Percentiles rank a stretch among this genome's conserved stretches.
Conservation (phyloP, 768 basidiomycete species). For the Tricholoma furcatifolium region DNA sequence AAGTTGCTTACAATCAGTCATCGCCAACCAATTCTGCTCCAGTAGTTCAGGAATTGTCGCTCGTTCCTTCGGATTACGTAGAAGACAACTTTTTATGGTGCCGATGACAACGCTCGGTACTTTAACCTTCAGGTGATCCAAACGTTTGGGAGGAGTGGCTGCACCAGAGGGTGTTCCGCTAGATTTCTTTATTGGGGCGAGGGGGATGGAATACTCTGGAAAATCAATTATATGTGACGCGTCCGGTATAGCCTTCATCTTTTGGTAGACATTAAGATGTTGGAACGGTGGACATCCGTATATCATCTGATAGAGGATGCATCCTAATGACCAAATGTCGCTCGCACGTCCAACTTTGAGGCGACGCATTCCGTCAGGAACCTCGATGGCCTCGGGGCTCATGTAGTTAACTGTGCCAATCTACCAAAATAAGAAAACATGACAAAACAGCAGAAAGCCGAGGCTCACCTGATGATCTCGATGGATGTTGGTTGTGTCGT, state of each 20-base stretch:
- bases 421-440: constrained; percentile 34
- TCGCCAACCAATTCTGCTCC: constrained; percentile 75
- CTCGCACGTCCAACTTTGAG: constrained; percentile 94
- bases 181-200: constrained; percentile 36
- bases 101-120: constrained; percentile 77
- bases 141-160: constrained; percentile 47
- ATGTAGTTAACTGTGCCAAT: constrained; percentile 98
- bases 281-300: constrained; percentile 94
- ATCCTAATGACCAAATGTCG: constrained; percentile 97
- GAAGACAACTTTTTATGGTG: constrained; percentile 80
- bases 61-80: constrained; percentile 76
- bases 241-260: constrained; percentile 94
- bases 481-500: constrained; percentile 98
- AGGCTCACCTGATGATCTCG: constrained; percentile 83
- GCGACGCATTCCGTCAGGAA: constrained; percentile 81
- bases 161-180: constrained; percentile 24
- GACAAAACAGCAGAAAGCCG: not conserved
- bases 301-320: constrained; percentile 98
- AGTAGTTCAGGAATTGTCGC: constrained; percentile 87
- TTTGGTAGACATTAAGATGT: constrained; percentile 76
- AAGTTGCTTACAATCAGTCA: constrained; percentile 51
- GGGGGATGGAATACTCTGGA: constrained; percentile 64
- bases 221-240: constrained; percentile 75
- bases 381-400: constrained; percentile 95
- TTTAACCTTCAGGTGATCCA: constrained; percentile 68